Conservation (phyloP, 768 basidiomycete genomes). For the Xerocomus spinulosus region DNA sequence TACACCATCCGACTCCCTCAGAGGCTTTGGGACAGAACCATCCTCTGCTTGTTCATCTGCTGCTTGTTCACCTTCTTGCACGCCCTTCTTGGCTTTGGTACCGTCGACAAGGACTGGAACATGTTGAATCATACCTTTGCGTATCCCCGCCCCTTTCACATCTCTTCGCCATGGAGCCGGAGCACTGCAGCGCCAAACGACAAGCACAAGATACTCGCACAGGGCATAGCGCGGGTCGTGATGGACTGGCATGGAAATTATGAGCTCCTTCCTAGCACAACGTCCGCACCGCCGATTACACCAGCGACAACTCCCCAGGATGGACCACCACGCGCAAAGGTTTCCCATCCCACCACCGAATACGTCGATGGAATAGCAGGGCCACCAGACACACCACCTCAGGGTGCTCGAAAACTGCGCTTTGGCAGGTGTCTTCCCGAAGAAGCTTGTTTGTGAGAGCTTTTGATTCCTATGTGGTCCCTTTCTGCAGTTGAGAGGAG, state of each 20-base stretch:
- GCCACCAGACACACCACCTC: constrained; percentile 2
- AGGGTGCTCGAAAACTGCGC: constrained; percentile 6
- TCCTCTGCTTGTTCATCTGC: constrained; percentile 23
- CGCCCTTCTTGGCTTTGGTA: constrained; percentile 23
- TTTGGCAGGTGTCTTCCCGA: constrained; percentile 14
- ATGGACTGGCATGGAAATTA: constrained; percentile 20
- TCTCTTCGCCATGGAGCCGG: background rate
- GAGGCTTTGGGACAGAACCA: constrained; percentile 18
- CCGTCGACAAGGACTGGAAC: constrained; percentile 1
- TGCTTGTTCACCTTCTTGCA: constrained; percentile 23
- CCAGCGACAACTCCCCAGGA: constrained; percentile 17
- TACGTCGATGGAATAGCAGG: too few species aligned
- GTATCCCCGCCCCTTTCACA: background rate
- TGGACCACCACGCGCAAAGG: too few species aligned
- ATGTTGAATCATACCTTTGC: background rate
- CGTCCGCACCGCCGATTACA: background rate
- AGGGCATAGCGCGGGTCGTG: constrained; percentile 4
- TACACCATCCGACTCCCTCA: constrained; percentile 6
- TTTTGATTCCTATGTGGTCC: background rate
- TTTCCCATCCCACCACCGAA: too few species aligned
- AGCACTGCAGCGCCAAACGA: background rate
- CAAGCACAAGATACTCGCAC: background rate
- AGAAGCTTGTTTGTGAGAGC: constrained; percentile 11
- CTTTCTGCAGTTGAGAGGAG: background rate
- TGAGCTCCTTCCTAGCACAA: constrained; percentile 12